Evolutionary conservation across 768 basidiomycete genomes (phyloP).

Genomic region (Favolaschia claudopus): DNA sequence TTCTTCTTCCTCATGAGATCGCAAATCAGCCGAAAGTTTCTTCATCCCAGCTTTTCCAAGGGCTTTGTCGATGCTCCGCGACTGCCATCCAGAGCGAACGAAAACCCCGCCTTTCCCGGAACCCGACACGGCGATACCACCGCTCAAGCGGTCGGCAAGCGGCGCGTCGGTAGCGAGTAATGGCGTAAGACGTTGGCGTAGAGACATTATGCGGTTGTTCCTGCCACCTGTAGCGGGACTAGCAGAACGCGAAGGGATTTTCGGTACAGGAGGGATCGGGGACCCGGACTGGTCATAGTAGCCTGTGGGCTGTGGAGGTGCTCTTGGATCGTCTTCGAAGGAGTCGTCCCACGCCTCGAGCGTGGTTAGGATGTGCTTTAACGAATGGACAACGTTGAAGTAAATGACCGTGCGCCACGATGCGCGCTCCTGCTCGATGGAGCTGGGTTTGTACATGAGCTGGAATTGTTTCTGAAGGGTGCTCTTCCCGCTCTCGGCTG

Average conservation of each 20-base stretch:
- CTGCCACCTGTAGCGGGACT: conserved; percentile 37
- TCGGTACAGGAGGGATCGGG: conserved; percentile 25
- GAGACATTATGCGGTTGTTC: conserved; percentile 51
- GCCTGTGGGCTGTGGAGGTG: conserved; percentile 19
- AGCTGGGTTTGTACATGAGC: conserved; percentile 79
- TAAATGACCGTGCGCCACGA: conserved; percentile 81
- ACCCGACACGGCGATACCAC: conserved; percentile 74
- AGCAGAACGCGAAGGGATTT: conserved; percentile 36
- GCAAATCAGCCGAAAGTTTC: conserved; percentile 39
- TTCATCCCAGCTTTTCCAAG: conserved; percentile 46
- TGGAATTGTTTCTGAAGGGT: conserved; percentile 84
- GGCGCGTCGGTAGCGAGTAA: conserved; percentile 67
- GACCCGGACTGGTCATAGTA: conserved; percentile 15
- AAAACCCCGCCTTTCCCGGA: conserved; percentile 80
- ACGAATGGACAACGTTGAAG: conserved; percentile 76
- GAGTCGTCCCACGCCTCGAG: conserved; percentile 69
- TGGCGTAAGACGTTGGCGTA: conserved; percentile 66
- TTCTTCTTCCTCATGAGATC: conserved; percentile 43
- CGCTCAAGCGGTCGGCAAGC: conserved; percentile 76
- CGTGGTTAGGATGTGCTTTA: conserved; percentile 72
- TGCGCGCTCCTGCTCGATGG: conserved; percentile 70
- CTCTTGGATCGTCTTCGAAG: conserved; percentile 55
- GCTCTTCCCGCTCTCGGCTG: conserved; percentile 79
- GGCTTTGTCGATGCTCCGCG: conserved; percentile 66
- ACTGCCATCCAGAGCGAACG: conserved; percentile 85